Conservation (phyloP, 805 yeast species). For the Metschnikowia rubicola region DNA sequence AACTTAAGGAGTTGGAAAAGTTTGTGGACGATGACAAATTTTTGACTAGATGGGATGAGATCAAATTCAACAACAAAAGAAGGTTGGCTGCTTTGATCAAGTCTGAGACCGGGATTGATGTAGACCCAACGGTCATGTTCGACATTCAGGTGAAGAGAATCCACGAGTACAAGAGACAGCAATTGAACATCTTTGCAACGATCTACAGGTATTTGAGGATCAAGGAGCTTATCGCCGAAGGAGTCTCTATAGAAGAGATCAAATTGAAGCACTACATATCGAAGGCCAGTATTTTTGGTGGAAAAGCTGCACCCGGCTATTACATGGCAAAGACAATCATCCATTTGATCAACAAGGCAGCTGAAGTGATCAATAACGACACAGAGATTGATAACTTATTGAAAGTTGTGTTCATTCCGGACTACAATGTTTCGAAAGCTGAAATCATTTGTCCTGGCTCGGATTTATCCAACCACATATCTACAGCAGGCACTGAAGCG, state of each 20-base stretch:
- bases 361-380: conserved; percentile 77
- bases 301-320: conserved; percentile 97
- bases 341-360: conserved; percentile 78
- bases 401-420: conserved; percentile 86
- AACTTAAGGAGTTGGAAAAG: conserved; percentile 62
- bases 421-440: conserved; percentile 91
- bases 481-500: conserved; percentile 97
- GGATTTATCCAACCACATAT: conserved; percentile 88
- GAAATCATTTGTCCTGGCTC: conserved; percentile 88
- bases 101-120: conserved; percentile 56
- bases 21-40: conserved; percentile 67
- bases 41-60: conserved; percentile 63
- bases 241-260: conserved; percentile 36
- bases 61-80: conserved; percentile 67
- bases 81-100: conserved; percentile 66
- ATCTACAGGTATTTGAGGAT: conserved; percentile 77
- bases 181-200: conserved; percentile 85
- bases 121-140: conserved; percentile 73
- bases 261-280: conserved; percentile 67
- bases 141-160: conserved; percentile 93
- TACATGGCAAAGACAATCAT: conserved; percentile 91
- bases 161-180: conserved; percentile 95
- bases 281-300: conserved; percentile 82
- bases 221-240: conserved; percentile 59
- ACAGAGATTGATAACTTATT: conserved; percentile 68